Conservation (phyloP, 305 asterid genomes). For the Vinca major region DNA sequence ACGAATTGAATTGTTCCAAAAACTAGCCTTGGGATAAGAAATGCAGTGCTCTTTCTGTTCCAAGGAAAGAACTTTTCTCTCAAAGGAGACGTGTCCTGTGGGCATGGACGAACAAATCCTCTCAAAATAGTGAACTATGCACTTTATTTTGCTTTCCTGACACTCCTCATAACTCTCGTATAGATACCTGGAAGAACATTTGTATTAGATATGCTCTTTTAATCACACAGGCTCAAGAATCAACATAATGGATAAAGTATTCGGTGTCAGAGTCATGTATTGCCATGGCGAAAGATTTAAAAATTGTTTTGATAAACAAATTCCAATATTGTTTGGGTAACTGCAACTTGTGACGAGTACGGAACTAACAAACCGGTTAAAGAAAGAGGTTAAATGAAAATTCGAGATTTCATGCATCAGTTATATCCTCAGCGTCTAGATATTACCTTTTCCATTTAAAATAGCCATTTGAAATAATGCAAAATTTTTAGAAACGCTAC, state of each 20-base stretch:
- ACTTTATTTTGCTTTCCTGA: slow-evolving; percentile 69
- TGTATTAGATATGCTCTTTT: slow-evolving; percentile 15
- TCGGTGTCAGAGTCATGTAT: neutral
- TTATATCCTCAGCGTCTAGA: neutral
- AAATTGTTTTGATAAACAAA: neutral
- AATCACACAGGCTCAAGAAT: slow-evolving; percentile 8
- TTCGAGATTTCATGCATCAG: neutral
- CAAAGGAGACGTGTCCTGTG: slow-evolving; percentile 64
- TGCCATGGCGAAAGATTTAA: neutral
- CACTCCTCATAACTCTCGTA: slow-evolving; percentile 41
- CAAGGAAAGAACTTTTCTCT: slow-evolving; percentile 66
- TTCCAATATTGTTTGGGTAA: neutral
- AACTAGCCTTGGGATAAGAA: slow-evolving; percentile 46
- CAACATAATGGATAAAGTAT: neutral
- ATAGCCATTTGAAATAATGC: neutral
- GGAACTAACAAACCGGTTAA: neutral
- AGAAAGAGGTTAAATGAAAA: neutral
- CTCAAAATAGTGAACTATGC: slow-evolving; percentile 78
- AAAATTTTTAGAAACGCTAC: neutral
- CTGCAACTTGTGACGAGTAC: neutral
- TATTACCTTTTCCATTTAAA: neutral
- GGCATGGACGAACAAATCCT: slow-evolving; percentile 52
- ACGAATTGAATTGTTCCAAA: slow-evolving; percentile 60
- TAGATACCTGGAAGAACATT: slow-evolving; percentile 42
- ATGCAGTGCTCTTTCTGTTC: slow-evolving; percentile 26